Conservation (phyloP, 331 rosid species). For the Rosa hybrid region DNA sequence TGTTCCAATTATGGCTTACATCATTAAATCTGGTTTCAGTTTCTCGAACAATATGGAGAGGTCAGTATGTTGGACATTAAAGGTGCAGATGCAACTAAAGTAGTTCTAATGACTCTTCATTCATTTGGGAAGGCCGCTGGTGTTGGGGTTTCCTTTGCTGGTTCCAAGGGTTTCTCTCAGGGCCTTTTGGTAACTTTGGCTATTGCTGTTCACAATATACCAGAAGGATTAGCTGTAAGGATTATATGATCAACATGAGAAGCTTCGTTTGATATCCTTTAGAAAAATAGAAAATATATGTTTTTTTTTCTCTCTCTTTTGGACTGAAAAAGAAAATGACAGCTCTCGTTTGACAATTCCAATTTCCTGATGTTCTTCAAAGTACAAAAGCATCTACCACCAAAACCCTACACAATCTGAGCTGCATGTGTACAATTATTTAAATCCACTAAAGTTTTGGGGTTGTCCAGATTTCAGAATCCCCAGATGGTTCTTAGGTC, state of each 20-base stretch:
- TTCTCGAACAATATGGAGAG: slow-evolving; percentile 93
- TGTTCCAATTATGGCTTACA: slow-evolving; percentile 27
- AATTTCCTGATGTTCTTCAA: background rate
- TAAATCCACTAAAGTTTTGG: background rate
- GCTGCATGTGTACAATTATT: background rate
- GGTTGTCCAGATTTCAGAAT: background rate
- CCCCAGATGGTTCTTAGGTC: background rate
- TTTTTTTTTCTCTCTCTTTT: background rate
- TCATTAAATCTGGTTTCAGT: slow-evolving; percentile 55
- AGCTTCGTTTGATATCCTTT: background rate
- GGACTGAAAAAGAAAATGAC: background rate
- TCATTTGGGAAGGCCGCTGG: slow-evolving; percentile 99
- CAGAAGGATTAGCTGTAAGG: slow-evolving; percentile 98
- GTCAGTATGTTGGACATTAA: slow-evolving; percentile 98
- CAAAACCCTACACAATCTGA: background rate
- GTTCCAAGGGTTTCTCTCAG: slow-evolving; percentile 94
- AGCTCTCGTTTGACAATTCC: background rate
- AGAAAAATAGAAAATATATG: background rate
- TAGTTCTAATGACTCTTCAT: slow-evolving; percentile 98
- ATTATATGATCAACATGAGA: background rate
- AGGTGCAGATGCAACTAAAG: slow-evolving; percentile 98
- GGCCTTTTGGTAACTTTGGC: slow-evolving; percentile 98
- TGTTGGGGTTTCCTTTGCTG: slow-evolving; percentile 99
- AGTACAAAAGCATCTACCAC: background rate
- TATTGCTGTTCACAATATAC: slow-evolving; percentile 97